phyloP scores from a whole-genome alignment of 225 moss, liverwort and hornwort genomes.

The Bryum argenteum region DNA sequence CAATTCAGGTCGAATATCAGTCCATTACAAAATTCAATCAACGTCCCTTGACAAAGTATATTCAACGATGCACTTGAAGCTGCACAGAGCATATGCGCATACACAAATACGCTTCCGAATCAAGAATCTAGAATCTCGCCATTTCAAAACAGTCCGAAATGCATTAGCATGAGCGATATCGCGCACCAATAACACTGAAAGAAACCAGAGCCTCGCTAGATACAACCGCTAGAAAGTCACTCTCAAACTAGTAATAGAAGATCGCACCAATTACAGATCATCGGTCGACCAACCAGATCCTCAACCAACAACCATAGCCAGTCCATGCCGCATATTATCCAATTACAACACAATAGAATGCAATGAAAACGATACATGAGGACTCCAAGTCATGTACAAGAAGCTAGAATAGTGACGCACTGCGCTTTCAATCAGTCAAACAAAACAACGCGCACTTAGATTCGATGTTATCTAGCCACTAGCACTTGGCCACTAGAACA shows the following conservation, averaged over 20 bases:
- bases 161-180: neutral
- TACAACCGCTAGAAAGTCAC: neutral
- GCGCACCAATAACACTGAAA: neutral
- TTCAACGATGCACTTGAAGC: neutral
- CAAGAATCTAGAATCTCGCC: neutral
- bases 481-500: neutral
- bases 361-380: neutral
- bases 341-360: neutral
- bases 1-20: neutral
- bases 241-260: slow-evolving; percentile 9
- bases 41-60: neutral
- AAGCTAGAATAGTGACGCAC: neutral
- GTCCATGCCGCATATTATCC: neutral
- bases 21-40: slow-evolving; percentile 3
- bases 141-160: neutral
- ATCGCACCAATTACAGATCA: slow-evolving; percentile 2
- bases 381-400: neutral
- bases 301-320: slow-evolving; percentile 14
- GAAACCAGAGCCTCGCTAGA: neutral
- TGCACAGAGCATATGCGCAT: neutral
- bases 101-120: neutral
- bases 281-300: neutral
- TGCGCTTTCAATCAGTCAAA: neutral
- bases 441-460: neutral
- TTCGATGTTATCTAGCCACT: neutral